Percentiles rank a stretch among this genome's conserved stretches.
phyloP scores from a whole-genome alignment of 2,329 filamentous ascomycete genomes.

The Nemania sp. region DNA sequence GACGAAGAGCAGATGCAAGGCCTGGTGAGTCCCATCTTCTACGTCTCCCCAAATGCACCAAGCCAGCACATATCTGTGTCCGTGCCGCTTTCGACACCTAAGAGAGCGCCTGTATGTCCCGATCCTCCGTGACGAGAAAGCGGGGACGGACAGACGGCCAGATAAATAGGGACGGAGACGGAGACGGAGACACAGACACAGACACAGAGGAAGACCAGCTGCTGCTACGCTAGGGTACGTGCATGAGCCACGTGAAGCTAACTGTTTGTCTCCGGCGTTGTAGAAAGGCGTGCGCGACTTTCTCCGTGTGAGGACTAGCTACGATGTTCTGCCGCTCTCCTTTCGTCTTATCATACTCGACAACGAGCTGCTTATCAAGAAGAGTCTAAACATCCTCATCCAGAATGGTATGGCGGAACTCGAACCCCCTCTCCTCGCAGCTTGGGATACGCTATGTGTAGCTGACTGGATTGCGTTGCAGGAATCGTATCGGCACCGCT shows the following conservation, averaged over 20 bases:
- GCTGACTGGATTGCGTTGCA: slow-evolving; percentile 44
- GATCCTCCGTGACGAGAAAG: background rate
- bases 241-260: slow-evolving; percentile 14
- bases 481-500: slow-evolving; percentile 96
- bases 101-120: background rate
- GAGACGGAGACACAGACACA: background rate
- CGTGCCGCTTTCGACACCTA: background rate
- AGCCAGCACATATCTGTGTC: background rate
- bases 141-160: no score
- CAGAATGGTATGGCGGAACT: slow-evolving; percentile 74
- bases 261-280: slow-evolving; percentile 25
- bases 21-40: slow-evolving; percentile 60
- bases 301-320: slow-evolving; percentile 93
- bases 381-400: slow-evolving; percentile 91
- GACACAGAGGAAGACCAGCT: background rate
- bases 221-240: background rate
- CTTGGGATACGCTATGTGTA: background rate
- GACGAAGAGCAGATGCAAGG: slow-evolving; percentile 80
- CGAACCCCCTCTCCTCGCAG: background rate
- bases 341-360: slow-evolving; percentile 96
- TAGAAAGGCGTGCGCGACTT: slow-evolving; percentile 93
- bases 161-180: no score
- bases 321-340: slow-evolving; percentile 94
- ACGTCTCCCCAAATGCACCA: background rate
- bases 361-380: slow-evolving; percentile 92